Conservation (phyloP, 805 yeast species). For the Lachancea quebecensis region DNA sequence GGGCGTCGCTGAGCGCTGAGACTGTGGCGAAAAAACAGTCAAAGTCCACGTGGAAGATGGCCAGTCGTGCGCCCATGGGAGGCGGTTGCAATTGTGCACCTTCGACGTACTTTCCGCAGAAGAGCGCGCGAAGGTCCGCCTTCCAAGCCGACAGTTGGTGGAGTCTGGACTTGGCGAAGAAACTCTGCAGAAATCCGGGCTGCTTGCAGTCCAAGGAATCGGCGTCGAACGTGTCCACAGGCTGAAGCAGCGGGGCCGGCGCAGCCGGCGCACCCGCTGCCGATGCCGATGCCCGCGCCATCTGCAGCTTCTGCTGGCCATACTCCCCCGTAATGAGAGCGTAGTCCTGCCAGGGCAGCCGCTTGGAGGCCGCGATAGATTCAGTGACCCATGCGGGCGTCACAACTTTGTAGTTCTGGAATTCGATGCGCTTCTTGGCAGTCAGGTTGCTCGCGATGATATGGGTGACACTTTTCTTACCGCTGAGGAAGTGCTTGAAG, state of each 20-base stretch:
- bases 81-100: constrained; percentile 8
- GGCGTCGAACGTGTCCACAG: constrained; percentile 1
- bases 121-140: constrained; percentile 57
- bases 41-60: constrained; percentile 78
- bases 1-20: constrained; percentile 50
- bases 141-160: constrained; percentile 91
- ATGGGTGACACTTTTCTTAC: constrained; percentile 75
- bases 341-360: constrained; percentile 69
- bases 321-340: constrained; percentile 42
- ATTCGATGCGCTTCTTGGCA: constrained; percentile 63
- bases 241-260: background rate
- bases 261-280: background rate
- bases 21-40: constrained; percentile 93
- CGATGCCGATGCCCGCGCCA: background rate
- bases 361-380: constrained; percentile 40
- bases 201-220: constrained; percentile 52
- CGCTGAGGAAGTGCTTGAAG: constrained; percentile 58
- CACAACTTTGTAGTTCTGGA: constrained; percentile 65
- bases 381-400: constrained; percentile 77
- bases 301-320: constrained; percentile 40
- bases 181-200: constrained; percentile 65
- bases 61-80: constrained; percentile 7
- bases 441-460: constrained; percentile 75
- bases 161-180: constrained; percentile 73
- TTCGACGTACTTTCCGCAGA: constrained; percentile 42